Percentiles rank a stretch among this genome's conserved stretches.
phyloP scores from a whole-genome alignment of 2,329 filamentous ascomycete genomes.

The Neofusicoccum cordaticola region DNA sequence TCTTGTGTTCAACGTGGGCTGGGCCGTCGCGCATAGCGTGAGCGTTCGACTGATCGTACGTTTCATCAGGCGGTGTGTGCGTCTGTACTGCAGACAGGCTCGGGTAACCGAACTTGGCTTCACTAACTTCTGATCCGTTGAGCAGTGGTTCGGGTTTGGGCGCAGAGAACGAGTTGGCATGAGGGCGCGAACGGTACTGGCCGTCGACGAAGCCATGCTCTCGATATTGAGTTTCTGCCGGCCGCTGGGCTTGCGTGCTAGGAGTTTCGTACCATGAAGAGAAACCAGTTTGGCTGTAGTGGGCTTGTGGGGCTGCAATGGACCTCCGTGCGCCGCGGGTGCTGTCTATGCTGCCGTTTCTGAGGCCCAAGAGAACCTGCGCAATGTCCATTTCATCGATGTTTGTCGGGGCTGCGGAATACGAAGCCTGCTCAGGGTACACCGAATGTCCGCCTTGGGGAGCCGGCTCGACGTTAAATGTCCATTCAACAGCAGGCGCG shows the following conservation, averaged over 20 bases:
- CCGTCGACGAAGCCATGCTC: neutral
- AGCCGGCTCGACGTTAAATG: constrained; percentile 21
- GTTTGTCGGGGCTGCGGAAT: neutral
- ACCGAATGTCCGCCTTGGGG: neutral
- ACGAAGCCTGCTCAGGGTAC: neutral
- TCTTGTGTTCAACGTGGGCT: constrained; percentile 26
- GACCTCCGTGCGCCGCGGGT: constrained; percentile 4
- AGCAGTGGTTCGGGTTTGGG: neutral
- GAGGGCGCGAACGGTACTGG: neutral
- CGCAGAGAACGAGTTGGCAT: neutral
- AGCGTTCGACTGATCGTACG: constrained; percentile 18
- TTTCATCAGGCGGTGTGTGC: constrained; percentile 41
- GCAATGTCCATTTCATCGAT: constrained; percentile 12
- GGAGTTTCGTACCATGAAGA: neutral
- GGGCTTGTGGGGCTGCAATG: constrained; percentile 7
- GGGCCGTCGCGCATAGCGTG: constrained; percentile 19
- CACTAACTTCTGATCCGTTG: neutral
- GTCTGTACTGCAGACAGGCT: constrained; percentile 30
- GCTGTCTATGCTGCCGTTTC: constrained; percentile 10
- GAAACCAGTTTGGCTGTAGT: neutral
- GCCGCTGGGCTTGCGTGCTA: neutral
- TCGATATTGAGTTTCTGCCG: neutral
- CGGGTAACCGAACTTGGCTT: neutral
- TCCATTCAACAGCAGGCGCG: constrained; percentile 24
- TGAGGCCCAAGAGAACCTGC: constrained; percentile 9